Percentiles rank a stretch among this genome's conserved stretches.
phyloP scores from a whole-genome alignment of 768 basidiomycete genomes.

The Lactarius tabidus region DNA sequence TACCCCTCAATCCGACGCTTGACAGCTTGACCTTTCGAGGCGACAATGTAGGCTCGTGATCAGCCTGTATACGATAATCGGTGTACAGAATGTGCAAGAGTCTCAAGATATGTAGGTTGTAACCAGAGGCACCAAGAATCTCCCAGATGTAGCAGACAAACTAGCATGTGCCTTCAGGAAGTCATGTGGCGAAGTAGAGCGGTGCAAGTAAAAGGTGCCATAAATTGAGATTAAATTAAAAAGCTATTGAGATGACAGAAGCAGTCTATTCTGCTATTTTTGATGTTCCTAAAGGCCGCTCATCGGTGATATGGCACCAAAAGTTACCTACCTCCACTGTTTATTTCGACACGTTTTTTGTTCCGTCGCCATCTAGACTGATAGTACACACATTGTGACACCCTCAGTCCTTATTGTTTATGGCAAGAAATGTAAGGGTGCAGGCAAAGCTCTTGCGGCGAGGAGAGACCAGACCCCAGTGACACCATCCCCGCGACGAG shows the following conservation, averaged over 20 bases:
- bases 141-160: constrained; percentile 78
- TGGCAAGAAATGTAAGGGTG: constrained; percentile 73
- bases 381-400: constrained; percentile 60
- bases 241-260: constrained; percentile 69
- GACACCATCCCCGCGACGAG: constrained; percentile 82
- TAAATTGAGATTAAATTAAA: constrained; percentile 52
- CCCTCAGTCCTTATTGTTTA: constrained; percentile 56
- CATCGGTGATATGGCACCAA: constrained; percentile 26
- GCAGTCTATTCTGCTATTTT: constrained; percentile 73
- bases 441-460: constrained; percentile 93
- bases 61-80: too few relatives aligned
- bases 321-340: constrained; percentile 56
- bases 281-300: neutral
- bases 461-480: constrained; percentile 81
- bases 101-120: constrained; percentile 53
- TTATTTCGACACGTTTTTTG: constrained; percentile 80
- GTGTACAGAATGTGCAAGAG: too few relatives aligned
- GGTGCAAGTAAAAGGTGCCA: constrained; percentile 71
- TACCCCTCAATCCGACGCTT: too few relatives aligned
- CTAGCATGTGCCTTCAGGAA: constrained; percentile 62
- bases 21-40: too few relatives aligned
- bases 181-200: too few relatives aligned
- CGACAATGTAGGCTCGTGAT: too few relatives aligned
- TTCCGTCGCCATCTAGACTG: constrained; percentile 73
- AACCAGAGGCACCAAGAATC: constrained; percentile 67